Percentiles rank a stretch among this genome's conserved stretches.
Evolutionary conservation across 2,329 filamentous ascomycete genomes (phyloP).

Genomic region (Xenoacremonium recifei): DNA sequence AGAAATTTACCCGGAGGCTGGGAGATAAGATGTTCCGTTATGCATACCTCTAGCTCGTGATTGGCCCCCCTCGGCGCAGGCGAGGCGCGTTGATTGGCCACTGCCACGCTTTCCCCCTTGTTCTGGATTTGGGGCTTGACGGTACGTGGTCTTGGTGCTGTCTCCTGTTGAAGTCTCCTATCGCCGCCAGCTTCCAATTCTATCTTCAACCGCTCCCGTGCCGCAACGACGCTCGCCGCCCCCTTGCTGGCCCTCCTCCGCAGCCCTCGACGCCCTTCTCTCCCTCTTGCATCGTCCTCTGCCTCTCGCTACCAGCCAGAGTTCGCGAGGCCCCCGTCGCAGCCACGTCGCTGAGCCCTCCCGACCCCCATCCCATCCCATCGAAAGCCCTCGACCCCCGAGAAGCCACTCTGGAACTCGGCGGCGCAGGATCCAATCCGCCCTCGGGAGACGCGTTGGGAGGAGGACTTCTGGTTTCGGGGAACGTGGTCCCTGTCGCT

Average conservation of each 20-base stretch:
- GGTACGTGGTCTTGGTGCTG: conserved; percentile 1
- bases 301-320: too few relatives aligned
- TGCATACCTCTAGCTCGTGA: not conserved
- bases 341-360: too few relatives aligned
- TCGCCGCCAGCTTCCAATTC: conserved; percentile 1
- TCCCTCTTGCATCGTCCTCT: too few relatives aligned
- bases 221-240: not conserved
- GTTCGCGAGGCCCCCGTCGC: too few relatives aligned
- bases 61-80: not conserved
- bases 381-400: too few relatives aligned
- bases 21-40: not conserved
- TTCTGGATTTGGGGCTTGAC: not conserved
- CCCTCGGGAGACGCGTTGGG: conserved; percentile 22
- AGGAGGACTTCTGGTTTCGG: conserved; percentile 19
- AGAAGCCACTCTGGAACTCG: conserved; percentile 21
- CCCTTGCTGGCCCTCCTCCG: conserved; percentile 1
- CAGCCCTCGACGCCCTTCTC: conserved; percentile 8
- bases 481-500: conserved; percentile 28
- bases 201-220: not conserved
- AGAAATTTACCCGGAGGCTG: too few relatives aligned
- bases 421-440: conserved; percentile 13
- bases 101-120: not conserved
- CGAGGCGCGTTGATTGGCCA: not conserved
- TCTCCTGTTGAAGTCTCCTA: conserved; percentile 2
- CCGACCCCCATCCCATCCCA: too few relatives aligned